Percentiles rank a stretch among this genome's conserved stretches.
phyloP scores from a whole-genome alignment of 139 green algal species.

The Micromonas pusilla region DNA sequence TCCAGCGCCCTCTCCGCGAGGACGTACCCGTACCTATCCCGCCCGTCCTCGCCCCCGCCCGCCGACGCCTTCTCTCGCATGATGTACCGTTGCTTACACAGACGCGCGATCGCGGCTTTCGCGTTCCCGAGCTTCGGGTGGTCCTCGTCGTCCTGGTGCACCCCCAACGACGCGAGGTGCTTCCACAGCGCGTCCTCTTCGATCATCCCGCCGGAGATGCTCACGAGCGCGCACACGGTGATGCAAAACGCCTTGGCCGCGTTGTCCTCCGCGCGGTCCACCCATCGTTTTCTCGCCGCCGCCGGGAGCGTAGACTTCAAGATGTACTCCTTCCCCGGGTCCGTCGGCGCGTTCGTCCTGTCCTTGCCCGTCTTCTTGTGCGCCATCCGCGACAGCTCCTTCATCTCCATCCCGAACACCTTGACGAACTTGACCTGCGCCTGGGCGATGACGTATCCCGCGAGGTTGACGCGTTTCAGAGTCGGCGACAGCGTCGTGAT shows the following conservation, averaged over 20 bases:
- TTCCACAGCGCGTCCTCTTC: not conserved
- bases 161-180: not conserved
- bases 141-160: not conserved
- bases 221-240: not conserved
- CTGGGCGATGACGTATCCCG: constrained; percentile 24
- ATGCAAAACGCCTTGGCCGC: not conserved
- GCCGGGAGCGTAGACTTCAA: not conserved
- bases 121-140: not conserved
- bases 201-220: constrained; percentile 1
- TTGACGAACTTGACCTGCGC: constrained; percentile 37
- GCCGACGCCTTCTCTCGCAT: not conserved
- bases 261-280: not conserved
- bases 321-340: constrained; percentile 6
- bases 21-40: not conserved
- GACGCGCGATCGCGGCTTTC: not conserved
- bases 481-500: not conserved
- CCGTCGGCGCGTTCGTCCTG: not conserved
- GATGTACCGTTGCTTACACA: not conserved
- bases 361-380: not conserved
- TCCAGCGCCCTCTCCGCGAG: constrained; percentile 13
- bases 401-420: constrained; percentile 41
- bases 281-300: not conserved
- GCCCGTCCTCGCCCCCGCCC: not conserved
- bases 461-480: constrained; percentile 7
- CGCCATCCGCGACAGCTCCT: constrained; percentile 23